Evolutionary conservation across 2,329 filamentous ascomycete species (phyloP), one percentile per base, ranked within the genome.

Genomic region (Mycosphaerella sp.): DNA sequence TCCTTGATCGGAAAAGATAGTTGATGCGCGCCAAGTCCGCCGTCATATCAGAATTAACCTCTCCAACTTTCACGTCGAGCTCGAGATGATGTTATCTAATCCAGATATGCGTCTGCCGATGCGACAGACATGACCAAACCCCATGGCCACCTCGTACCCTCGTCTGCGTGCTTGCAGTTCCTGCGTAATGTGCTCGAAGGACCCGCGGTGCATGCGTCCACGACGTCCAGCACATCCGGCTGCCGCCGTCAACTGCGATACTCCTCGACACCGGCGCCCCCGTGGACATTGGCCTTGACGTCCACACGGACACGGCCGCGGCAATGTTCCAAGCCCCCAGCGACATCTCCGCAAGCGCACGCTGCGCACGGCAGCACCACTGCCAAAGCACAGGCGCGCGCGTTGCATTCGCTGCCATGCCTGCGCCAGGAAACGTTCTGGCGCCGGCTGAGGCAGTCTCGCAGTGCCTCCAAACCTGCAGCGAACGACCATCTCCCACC

Each of bases 151-250:
- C 50, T 51, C 39, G 72, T 68, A 58, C 79, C 79, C 42, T 82
- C 79, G 47, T 65, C 70, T 50, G 70, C 69, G 39, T 78, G 91
- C 16, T 75, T 93, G 56, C 82, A 82, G 59, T 91, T 87, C 67
- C 76, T 93, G 57, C 82, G 81, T 59, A 79, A 75, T 48, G 87
- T 90, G 68, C 81, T 85, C 58, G 78, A 86, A 60, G 74, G 74
- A 49, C 64, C 42, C 16, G 35, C 21, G 16, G 47, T 25, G 9
- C 30, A 13, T 18, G 28, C n/a, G 13, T 30, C 28, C 25, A 71
- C 48, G 74, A 71, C 61, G 64, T 52, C 48, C 25, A 17, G 12
- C 50, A 12, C 43, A 25, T 5, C 21, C 21, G 21, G 21, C 7
- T 25, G 21, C 34, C 48, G 21, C 14, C 36, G 16, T 35, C 55